A percentile compares a stretch with the other conserved stretches of the same genome.
phyloP scores from a whole-genome alignment of 257 asterid species.

The Primulina huaijiensis region DNA sequence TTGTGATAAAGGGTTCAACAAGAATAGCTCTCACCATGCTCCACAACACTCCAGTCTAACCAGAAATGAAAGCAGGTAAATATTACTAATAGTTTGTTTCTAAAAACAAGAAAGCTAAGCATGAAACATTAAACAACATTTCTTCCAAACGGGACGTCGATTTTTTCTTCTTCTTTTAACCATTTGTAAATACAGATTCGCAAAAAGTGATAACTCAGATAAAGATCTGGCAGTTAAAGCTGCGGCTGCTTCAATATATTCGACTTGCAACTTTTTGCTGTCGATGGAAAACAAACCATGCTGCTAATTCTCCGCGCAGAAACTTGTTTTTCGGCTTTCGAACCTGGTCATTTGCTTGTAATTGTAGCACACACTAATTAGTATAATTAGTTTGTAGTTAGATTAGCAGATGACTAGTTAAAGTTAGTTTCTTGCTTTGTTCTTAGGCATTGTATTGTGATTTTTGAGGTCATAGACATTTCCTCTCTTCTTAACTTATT shows the following conservation, averaged over 20 bases:
- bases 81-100: not conserved
- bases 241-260: conserved; percentile 92
- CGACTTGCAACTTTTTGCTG: conserved; percentile 75
- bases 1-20: conserved; percentile 66
- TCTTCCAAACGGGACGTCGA: too few relatives aligned
- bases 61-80: conserved; percentile 52
- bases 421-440: not conserved
- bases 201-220: conserved; percentile 41
- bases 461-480: not conserved
- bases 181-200: conserved; percentile 40
- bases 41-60: conserved; percentile 29
- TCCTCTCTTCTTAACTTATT: conserved; percentile 2
- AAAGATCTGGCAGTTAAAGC: conserved; percentile 66
- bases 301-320: conserved; percentile 30
- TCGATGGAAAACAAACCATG: conserved; percentile 54
- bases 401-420: not conserved
- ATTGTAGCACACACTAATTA: conserved; percentile 3
- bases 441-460: conserved; percentile 11
- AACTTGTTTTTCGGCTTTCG: not conserved
- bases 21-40: conserved; percentile 27
- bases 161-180: not conserved
- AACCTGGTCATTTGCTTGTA: conserved; percentile 17
- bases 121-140: not conserved
- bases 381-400: not conserved
- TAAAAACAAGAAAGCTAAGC: not conserved